These are phyloP conservation scores for Stenocarpella maydis DNA, from an alignment of 2,329 filamentous ascomycete genomes.

Conservation along the genomic window DNA sequence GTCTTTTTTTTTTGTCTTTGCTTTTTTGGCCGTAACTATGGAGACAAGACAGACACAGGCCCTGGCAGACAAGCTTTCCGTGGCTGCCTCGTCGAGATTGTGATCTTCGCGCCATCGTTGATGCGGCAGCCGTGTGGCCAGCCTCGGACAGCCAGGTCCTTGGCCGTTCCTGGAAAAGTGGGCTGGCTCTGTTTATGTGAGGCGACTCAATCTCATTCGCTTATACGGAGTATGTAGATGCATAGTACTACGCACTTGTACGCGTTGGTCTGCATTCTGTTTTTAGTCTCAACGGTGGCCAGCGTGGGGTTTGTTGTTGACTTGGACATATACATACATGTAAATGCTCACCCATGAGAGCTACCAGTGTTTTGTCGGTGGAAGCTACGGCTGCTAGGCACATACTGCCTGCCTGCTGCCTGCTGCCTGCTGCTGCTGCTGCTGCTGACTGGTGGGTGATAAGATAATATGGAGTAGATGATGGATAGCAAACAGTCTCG, in stretches of 20 bases:
- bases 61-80: conserved; percentile 2
- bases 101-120: conserved; percentile 5
- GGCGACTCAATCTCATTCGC: not conserved
- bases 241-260: no score
- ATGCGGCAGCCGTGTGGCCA: no score
- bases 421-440: no score
- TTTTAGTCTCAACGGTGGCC: not conserved
- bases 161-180: conserved; percentile 24
- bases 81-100: conserved; percentile 5
- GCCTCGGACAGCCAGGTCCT: no score
- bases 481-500: conserved; percentile 9
- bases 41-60: no score
- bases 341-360: not conserved
- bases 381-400: not conserved
- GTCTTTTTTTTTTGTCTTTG: no score
- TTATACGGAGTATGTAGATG: no score
- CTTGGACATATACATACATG: not conserved
- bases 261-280: not conserved
- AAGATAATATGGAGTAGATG: no score
- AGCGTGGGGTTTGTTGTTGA: not conserved
- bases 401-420: no score
- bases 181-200: not conserved
- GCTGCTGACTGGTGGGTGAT: conserved; percentile 20
- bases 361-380: not conserved
- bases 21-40: no score